phyloP scores from a whole-genome alignment of 257 asterid species.

The Solanum pinnatisectum region DNA sequence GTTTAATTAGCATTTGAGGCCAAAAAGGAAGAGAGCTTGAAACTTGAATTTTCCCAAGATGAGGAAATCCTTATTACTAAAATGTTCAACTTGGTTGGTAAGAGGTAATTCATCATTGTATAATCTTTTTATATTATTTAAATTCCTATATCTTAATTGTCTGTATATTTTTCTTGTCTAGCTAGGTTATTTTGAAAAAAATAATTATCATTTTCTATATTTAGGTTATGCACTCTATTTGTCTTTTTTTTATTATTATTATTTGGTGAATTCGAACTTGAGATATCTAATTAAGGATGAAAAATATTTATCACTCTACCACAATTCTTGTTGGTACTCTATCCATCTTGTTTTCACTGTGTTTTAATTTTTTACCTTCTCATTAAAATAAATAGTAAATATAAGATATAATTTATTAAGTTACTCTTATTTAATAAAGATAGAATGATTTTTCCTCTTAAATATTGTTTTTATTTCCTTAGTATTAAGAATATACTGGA shows the following conservation, averaged over 20 bases:
- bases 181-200: neutral
- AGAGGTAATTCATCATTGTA: neutral
- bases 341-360: neutral
- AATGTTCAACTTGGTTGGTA: slow-evolving; percentile 20
- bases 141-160: neutral
- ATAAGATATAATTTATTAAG: neutral
- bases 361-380: no score
- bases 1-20: neutral
- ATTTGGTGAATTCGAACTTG: no score
- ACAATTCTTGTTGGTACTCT: neutral
- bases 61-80: slow-evolving; percentile 17
- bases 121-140: no score
- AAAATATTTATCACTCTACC: no score
- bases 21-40: neutral
- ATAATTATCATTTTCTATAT: no score
- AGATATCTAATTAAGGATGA: no score
- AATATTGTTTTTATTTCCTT: neutral
- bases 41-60: slow-evolving; percentile 18
- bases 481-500: neutral
- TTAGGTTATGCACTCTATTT: neutral
- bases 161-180: no score
- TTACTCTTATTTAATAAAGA: neutral
- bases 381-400: no score
- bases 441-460: neutral
- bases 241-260: no score